Percentiles rank a stretch among this genome's conserved stretches.
Conservation (phyloP, 2,329 filamentous ascomycete genomes). For the Microsporum ferrugineum region DNA sequence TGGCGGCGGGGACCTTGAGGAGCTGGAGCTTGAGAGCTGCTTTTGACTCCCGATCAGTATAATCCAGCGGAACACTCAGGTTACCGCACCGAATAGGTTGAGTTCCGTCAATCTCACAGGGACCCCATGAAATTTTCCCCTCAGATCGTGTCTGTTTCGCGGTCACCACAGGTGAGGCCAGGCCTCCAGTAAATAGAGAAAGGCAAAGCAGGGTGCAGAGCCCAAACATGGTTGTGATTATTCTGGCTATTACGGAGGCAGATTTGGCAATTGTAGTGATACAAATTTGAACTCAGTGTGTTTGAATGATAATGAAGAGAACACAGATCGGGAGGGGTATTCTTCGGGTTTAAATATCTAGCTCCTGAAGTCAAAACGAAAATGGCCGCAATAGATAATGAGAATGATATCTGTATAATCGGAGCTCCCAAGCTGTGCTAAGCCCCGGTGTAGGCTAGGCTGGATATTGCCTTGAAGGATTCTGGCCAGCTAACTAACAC, state of each 20-base stretch:
- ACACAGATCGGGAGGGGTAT: background rate
- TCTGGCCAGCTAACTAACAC: background rate
- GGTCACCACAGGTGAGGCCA: background rate
- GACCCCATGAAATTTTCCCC: conserved; percentile 2
- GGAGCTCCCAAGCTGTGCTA: too few relatives aligned
- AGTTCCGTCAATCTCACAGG: background rate
- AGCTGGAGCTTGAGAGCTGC: conserved; percentile 20
- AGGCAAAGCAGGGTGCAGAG: background rate
- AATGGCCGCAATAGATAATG: too few relatives aligned
- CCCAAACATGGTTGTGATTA: background rate
- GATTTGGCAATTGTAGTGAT: background rate
- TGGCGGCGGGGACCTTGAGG: conserved; percentile 19
- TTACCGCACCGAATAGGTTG: conserved; percentile 19
- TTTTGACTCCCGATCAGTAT: conserved; percentile 15
- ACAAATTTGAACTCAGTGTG: background rate
- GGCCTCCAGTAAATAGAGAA: background rate
- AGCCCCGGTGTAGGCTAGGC: background rate
- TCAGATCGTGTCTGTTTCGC: background rate
- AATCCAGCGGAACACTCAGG: conserved; percentile 25
- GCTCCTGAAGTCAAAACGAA: too few relatives aligned
- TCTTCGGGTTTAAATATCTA: too few relatives aligned
- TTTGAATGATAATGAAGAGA: background rate
- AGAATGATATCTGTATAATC: too few relatives aligned
- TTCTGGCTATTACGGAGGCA: background rate
- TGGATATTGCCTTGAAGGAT: background rate